Base-by-base conservation (phyloP, 2,329 filamentous ascomycete genomes). In the Monosporascus cannonballus region DNA sequence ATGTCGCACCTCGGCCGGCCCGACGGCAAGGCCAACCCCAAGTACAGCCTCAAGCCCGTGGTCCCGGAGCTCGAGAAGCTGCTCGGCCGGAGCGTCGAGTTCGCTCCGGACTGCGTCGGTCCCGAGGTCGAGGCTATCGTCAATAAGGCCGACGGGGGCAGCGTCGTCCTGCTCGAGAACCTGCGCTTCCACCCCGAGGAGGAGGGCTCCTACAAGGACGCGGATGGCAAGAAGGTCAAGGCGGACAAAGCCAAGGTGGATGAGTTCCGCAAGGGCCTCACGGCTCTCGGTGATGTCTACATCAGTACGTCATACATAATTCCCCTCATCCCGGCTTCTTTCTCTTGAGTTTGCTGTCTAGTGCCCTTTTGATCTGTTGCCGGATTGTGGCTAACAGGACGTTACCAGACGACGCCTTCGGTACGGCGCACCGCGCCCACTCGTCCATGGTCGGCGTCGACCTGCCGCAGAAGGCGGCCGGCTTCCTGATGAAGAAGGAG, bases 401-500 rank as follows among this genome's bases (percentile, higher is more conserved):
- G 30, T 17, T 17, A 46, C 24, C 22, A 95, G 90, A 99, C 76
- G 94, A 99, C 68, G 94, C 95, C 58, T 99, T 99, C 71, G 94
- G 94, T 73, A 99, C 94, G 57, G 94, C 94, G 56, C 94, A 99
- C 81, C 90, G 94, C 72, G 94, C 90, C 48, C 94, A 99, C 84
- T 96, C 91, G 74, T 97, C 93, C 73, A 99, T 99, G 94, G 94
- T 99, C 66, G 94, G 94, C 67, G 83, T 96, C 59, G 85, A 96
- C 62, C 87, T 99, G 48, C 92, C 93, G 63, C 90, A 97, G 74
- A 96, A 96, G 81, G 94, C 94, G 9, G 90, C 93, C 53, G 94
- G 94, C 58, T 99, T 96, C 86, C 85, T 99, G 68, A 91, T 99
- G 81, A 99, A 99, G 88, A 99, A 97, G 82, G 94, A 99, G 77